phyloP scores from a whole-genome alignment of 805 yeast genomes.

The Candida sphagnicola region DNA sequence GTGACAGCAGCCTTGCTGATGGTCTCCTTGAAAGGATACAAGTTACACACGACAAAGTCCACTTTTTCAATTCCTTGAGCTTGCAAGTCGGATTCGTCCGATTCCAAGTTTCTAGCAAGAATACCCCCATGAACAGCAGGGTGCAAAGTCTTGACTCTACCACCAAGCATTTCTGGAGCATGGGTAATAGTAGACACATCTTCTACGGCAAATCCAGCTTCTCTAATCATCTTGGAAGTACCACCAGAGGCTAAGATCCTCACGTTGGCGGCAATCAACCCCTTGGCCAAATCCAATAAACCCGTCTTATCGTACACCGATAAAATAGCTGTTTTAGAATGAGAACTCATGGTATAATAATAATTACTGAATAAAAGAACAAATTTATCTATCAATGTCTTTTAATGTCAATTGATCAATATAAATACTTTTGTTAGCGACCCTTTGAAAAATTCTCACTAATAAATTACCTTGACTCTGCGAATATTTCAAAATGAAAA shows the following conservation, averaged over 20 bases:
- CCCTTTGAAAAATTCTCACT: slow-evolving; percentile 1
- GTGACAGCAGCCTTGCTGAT: slow-evolving; percentile 94
- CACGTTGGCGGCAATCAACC: slow-evolving; percentile 82
- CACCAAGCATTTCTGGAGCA: slow-evolving; percentile 99
- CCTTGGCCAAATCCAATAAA: slow-evolving; percentile 91
- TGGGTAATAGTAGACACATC: slow-evolving; percentile 94
- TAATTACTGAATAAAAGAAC: not conserved
- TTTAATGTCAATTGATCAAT: not conserved
- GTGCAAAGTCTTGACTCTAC: slow-evolving; percentile 96
- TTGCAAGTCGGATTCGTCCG: slow-evolving; percentile 84
- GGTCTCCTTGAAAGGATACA: slow-evolving; percentile 97
- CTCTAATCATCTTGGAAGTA: slow-evolving; percentile 89
- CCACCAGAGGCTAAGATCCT: slow-evolving; percentile 97
- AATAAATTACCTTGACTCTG: slow-evolving; percentile 1
- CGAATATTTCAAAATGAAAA: not conserved
- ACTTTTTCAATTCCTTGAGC: slow-evolving; percentile 93
- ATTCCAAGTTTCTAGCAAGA: slow-evolving; percentile 86
- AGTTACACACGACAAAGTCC: slow-evolving; percentile 94
- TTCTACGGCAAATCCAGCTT: slow-evolving; percentile 97
- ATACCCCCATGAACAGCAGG: slow-evolving; percentile 99
- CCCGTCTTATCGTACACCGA: slow-evolving; percentile 99
- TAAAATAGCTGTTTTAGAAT: slow-evolving; percentile 83
- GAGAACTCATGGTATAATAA: slow-evolving; percentile 20
- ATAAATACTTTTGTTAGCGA: not conserved
- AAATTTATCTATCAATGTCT: not conserved